Base-by-base conservation (phyloP, 371 early-diverging fungal species). In the Apophysomyces sp. region DNA sequence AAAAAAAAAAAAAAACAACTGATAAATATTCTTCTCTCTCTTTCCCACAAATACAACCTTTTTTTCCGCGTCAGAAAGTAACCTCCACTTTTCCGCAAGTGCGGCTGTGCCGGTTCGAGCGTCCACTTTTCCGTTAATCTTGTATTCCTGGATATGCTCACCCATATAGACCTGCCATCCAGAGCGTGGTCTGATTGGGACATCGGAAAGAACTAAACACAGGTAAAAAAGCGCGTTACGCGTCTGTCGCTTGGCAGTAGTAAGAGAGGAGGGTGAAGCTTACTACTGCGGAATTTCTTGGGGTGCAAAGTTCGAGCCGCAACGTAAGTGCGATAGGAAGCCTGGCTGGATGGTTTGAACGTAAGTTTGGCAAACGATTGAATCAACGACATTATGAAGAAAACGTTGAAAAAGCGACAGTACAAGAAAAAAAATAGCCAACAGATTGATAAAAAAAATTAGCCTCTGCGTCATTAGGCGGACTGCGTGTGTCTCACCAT, bases 121-220 rank as follows among this genome's bases (percentile, higher is more conserved):
- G 32, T 57, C 56, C 6, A 72, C 29, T 55, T 77, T 76, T 28
- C 73, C 78, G 24, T 68, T 24, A 1, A 52, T 57, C 37, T 74
- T 72, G 3, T 51, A 60, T n/a, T 71, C 55, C 9, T 68, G 49
- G n/a, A 80, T 36, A 57, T 81, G 68, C 56, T 86, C 82, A 24
- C 68, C 60, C 18, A 72, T 60, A 60, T 62, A 86, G 34, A 83
- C 39, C 44, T 70, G 81, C 84, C 84, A 86, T 39, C 78, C 70
- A 15, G 78, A 76, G 28, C 63, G 64, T 24, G 86, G 86, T 39
- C 76, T 73, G 28, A 68, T 51, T 36, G 86, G 86, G n/a, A 86
- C 67, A 15, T 69, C 55, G 0, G 57, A 40, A 30, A 81, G 61
- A 37, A 77, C 81, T 80, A 58, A 0, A 53, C 15, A 24, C n/a